Percentiles rank a stretch among this genome's conserved stretches.
These are phyloP conservation scores for Nothopassalora personata DNA, from an alignment of 2,329 filamentous ascomycete species.

Conservation along the genomic window DNA sequence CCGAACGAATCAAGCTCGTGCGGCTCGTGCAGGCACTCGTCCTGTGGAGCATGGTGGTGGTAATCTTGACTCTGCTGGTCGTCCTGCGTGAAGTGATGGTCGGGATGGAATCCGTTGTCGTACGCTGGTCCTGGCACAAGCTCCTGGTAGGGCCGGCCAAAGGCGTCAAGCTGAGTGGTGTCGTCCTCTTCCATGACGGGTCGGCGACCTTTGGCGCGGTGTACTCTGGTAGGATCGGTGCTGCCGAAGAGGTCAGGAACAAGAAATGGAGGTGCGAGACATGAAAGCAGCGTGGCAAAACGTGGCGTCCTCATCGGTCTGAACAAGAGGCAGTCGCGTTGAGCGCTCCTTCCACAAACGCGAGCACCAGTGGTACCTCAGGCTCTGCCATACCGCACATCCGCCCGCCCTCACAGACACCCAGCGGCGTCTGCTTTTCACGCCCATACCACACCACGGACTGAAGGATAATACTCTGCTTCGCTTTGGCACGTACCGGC, in stretches of 20 bases:
- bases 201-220: constrained; percentile 11
- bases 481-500: no score
- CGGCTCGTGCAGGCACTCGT: constrained; percentile 12
- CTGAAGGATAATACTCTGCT: no score
- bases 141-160: constrained; percentile 19
- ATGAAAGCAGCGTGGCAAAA: background rate
- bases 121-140: background rate
- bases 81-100: constrained; percentile 8
- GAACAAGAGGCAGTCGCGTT: background rate
- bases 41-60: constrained; percentile 1
- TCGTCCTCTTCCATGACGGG: constrained; percentile 21
- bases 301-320: background rate
- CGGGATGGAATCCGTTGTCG: constrained; percentile 5
- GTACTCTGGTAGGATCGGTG: background rate
- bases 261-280: background rate
- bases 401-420: background rate
- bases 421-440: no score
- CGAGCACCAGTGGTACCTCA: background rate
- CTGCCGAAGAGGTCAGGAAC: background rate
- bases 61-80: constrained; percentile 1
- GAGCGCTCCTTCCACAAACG: background rate
- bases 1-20: constrained; percentile 46
- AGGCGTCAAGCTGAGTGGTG: constrained; percentile 27
- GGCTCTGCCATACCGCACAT: background rate
- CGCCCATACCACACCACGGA: no score